Evolutionary conservation across 164 flowering plant genomes (phyloP), one percentile per base, ranked within the genome.

Genomic region (Vitis labrusca): DNA sequence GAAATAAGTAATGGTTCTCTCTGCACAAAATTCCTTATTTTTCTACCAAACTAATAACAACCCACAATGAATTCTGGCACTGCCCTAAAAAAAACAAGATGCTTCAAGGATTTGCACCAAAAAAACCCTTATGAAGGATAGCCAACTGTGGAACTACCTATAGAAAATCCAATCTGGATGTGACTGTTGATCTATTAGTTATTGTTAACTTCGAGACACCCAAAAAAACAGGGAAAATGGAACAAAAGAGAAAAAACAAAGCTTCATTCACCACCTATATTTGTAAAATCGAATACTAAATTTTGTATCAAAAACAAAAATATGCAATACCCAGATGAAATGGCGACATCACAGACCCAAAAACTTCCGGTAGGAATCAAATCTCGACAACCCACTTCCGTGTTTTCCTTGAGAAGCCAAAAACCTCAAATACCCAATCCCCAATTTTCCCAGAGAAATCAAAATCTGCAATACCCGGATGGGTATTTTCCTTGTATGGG

Each of bases 121-220:
- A 70, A 19, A 67, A 73, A 32, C 44, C 44, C 44, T 32, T 32
- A 73, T 53, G 16, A 72, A 77, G n/a, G 65, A 57, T 69, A 32
- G 74, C 72, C 67, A 74, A 69, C 65, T 67, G 51, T 29, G 9
- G 19, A 76, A 68, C 69, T 13, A 30, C 67, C 12, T 50, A 65
- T 59, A 19, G 61, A 56, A 64, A 73, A 16, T 17, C 9, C 55
- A 63, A 67, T 56, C 48, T 12, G 1, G 58, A 72, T 53, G 61
- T 53, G 65, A 70, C 19, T 1, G 30, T 27, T 8, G 17, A 27
- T 9, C 47, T 17, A 59, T 70, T 53, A 64, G 62, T 71, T 61
- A 68, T 74, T 70, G 70, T 67, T 50, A 76, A 67, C 57, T 61
- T 62, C 72, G 57, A 75, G 50, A 64, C 66, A 67, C 65, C 52